These are phyloP conservation scores for Sporobolomyces pararoseus DNA, from an alignment of 768 basidiomycete genomes.

Conservation along the genomic window DNA sequence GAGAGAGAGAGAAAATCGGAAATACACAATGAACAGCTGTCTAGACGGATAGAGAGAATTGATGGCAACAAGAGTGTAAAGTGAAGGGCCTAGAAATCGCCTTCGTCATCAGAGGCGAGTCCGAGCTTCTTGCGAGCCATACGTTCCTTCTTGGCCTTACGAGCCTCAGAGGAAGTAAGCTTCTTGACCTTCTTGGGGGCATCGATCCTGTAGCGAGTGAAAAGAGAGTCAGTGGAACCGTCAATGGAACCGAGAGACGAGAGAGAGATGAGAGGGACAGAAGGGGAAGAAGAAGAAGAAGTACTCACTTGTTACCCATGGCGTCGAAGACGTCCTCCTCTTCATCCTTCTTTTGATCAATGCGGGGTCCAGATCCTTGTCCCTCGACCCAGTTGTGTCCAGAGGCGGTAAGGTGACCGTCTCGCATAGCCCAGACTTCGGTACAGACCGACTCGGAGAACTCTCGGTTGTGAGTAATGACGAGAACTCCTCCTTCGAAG, in stretches of 20 bases:
- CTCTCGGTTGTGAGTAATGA: conserved; percentile 58
- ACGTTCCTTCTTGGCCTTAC: conserved; percentile 37
- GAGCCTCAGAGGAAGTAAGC: conserved; percentile 18
- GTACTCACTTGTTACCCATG: conserved; percentile 78
- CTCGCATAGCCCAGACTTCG: conserved; percentile 99
- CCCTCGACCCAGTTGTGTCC: conserved; percentile 99
- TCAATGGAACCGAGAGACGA: background rate
- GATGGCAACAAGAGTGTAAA: too few relatives aligned
- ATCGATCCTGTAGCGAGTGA: background rate
- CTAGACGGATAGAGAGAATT: too few relatives aligned
- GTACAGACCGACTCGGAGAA: conserved; percentile 98
- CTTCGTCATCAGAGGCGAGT: conserved; percentile 32
- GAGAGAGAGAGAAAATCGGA: too few relatives aligned
- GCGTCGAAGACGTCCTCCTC: conserved; percentile 91
- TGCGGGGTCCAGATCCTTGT: conserved; percentile 88
- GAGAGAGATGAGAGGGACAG: background rate
- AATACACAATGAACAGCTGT: too few relatives aligned
- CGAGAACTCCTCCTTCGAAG: conserved; percentile 71
- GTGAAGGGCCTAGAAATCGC: conserved; percentile 21
- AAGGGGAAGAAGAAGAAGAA: background rate
- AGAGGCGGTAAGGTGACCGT: conserved; percentile 90
- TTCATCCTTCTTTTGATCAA: conserved; percentile 87
- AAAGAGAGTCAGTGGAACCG: too few relatives aligned
- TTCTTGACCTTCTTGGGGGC: conserved; percentile 30
- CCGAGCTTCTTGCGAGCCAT: conserved; percentile 40